A percentile compares a stretch with the other conserved stretches of the same genome.
These are phyloP conservation scores for Neonectria magnoliae DNA, from an alignment of 2,329 filamentous ascomycete species.

Conservation along the genomic window DNA sequence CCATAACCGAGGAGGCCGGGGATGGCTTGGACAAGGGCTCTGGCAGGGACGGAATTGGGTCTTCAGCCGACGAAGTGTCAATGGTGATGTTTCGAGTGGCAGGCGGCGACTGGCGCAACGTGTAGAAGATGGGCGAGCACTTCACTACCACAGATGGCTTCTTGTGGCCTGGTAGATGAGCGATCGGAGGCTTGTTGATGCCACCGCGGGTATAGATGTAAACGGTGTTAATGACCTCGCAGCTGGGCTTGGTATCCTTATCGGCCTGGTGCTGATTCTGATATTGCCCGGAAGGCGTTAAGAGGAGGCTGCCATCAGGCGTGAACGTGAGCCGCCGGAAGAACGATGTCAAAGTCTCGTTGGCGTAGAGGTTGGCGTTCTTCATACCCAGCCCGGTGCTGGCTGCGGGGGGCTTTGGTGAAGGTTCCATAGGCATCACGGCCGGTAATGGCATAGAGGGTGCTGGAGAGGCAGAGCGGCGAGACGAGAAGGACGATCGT, in stretches of 20 bases:
- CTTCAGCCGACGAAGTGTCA: conserved; percentile 89
- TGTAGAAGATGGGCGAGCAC: conserved; percentile 92
- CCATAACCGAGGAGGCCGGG: conserved; percentile 74
- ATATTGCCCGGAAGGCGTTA: conserved; percentile 96
- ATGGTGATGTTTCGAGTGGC: conserved; percentile 90
- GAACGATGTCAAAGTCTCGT: conserved; percentile 96
- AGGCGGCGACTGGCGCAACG: conserved; percentile 73
- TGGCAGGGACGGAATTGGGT: conserved; percentile 83
- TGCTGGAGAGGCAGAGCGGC: conserved; percentile 90
- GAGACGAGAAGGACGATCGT: conserved; percentile 90
- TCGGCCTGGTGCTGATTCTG: conserved; percentile 77
- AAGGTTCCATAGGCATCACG: conserved; percentile 92
- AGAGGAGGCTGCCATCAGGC: conserved; percentile 90
- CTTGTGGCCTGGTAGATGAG: conserved; percentile 95
- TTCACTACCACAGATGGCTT: conserved; percentile 96
- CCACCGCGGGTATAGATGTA: conserved; percentile 98
- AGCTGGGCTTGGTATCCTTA: conserved; percentile 76
- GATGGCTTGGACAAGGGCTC: conserved; percentile 78
- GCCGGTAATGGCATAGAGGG: conserved; percentile 94
- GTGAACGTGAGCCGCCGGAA: conserved; percentile 94
- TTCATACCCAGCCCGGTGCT: conserved; percentile 71
- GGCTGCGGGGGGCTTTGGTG: conserved; percentile 77
- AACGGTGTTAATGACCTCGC: conserved; percentile 95
- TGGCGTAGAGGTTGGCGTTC: conserved; percentile 92
- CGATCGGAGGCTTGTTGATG: conserved; percentile 95